Conservation (phyloP, 176 grass and related monocot genomes). For the Alopecurus myosuroides region DNA sequence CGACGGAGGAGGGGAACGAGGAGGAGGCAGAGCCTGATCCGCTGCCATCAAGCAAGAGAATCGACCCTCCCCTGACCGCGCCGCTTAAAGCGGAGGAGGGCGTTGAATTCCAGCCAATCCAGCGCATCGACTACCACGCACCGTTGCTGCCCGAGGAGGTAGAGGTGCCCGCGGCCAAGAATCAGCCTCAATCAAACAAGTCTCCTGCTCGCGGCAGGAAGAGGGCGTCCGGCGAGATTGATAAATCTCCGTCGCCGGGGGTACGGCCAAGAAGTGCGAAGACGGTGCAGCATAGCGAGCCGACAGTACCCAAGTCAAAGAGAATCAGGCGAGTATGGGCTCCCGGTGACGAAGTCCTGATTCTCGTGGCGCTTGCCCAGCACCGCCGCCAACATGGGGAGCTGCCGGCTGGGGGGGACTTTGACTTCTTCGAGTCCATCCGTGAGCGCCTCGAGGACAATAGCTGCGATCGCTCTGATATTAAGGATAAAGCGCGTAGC, state of each 20-base stretch:
- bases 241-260: neutral
- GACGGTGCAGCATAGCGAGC: neutral
- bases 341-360: neutral
- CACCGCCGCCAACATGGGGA: neutral
- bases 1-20: neutral
- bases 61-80: neutral
- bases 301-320: neutral
- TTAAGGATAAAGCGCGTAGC: neutral
- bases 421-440: neutral
- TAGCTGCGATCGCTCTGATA: neutral
- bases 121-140: neutral
- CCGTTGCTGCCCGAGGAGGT: neutral
- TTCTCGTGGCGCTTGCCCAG: neutral
- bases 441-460: neutral
- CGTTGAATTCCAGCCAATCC: neutral
- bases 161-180: neutral
- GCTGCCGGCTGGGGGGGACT: neutral
- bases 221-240: neutral
- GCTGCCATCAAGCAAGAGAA: neutral
- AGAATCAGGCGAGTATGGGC: neutral
- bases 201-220: neutral
- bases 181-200: neutral
- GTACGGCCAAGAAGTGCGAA: neutral
- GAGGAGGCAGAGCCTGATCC: neutral
- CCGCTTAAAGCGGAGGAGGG: neutral